Base-by-base conservation (phyloP, 106 monocot genomes). In the Acorus calamus region DNA sequence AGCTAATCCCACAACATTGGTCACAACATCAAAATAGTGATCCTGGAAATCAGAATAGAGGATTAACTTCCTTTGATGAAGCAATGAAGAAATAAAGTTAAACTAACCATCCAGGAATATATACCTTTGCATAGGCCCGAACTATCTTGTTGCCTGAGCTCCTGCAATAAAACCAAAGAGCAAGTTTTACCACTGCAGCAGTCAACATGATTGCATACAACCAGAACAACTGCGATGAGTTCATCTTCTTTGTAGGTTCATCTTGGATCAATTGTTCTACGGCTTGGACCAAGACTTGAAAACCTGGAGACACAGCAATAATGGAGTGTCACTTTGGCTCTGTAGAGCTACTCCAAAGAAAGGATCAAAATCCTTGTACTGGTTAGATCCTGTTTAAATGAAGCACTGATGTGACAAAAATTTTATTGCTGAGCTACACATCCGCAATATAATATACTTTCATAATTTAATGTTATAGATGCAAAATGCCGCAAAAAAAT, bases 1-100 rank as follows among this genome's bases (percentile, higher is more conserved):
- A 69, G 73, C 84, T 62, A 96, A 62, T 9, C 94, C 94, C 49
- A 90, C 71, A 69, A 87, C 71, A 67, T 96, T 96, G 42, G 94
- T 96, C 47, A 96, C 76, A 41, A 96, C 94, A 74, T 96, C 94
- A 69, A 87, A 96, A 66, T 84, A 96, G 71, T 96, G 94, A 67
- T 90, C 94, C 94, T 96, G 65, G 4, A 55, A 0, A 28, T 28
- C 28, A 28, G 28, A 46, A 10, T 28, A 28, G 57, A 60, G 41
- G 51, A 63, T 43, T 4, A 11, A 28, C 28, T 28, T 28, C 28
- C 28, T 28, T 28, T 28, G 28, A 28, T 1, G 28, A 28, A 28
- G 28, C 28, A 28, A 28, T 28, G 28, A 28, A 28, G 28, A 28
- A 28, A 28, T 28, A 28, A 28, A 28, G 28, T 28, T 28, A 28